Evolutionary conservation across 768 basidiomycete species (phyloP), one percentile per base, ranked within the genome.

Genomic region (Mycena maculata): DNA sequence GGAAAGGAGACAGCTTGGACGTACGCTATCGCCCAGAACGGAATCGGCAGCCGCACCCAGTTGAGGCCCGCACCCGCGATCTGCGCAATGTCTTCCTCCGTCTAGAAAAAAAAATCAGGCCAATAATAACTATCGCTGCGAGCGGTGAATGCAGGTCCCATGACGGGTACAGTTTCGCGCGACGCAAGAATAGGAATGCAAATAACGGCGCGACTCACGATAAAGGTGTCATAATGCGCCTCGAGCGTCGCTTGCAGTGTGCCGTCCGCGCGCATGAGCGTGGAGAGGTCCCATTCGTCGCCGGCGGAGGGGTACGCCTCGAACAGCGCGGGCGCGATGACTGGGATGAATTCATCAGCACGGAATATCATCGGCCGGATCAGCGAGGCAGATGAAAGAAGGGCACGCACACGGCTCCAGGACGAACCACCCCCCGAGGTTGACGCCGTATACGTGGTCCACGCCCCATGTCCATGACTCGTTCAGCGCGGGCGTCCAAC

Each of bases 211-310:
- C 6, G 13, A 75, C 72, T 20, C 68, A 76, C 65, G 70, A 75
- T 48, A 45, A 75, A 49, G 62, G 92, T 93, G 52, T 86, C 83
- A 76, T 96, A 96, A 76, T 96, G 95, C 39, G 90, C 80, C 75
- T 91, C 90, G 67, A 97, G 82, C 30, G 13, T 60, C 13, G 47
- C 30, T 76, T 87, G 86, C 68, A 80, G 76, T 45, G 90, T 79
- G 3, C 89, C 88, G 52, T 91, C 91, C 11, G 82, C 83, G 15
- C 83, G 79, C 87, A 95, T 89, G 42, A 88, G 82, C 49, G 81
- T 78, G 62, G 87, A 88, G 67, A 94, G 83, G 20, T 87, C 88
- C 90, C 90, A 93, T 78, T 94, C 93, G 73, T 94, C 92, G 13
- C 84, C 79, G 4, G 88, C 82, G 23, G 80, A 78, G 12, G 86